Evolutionary conservation across 768 basidiomycete genomes (phyloP).

Genomic region (Auriscalpium orientale): DNA sequence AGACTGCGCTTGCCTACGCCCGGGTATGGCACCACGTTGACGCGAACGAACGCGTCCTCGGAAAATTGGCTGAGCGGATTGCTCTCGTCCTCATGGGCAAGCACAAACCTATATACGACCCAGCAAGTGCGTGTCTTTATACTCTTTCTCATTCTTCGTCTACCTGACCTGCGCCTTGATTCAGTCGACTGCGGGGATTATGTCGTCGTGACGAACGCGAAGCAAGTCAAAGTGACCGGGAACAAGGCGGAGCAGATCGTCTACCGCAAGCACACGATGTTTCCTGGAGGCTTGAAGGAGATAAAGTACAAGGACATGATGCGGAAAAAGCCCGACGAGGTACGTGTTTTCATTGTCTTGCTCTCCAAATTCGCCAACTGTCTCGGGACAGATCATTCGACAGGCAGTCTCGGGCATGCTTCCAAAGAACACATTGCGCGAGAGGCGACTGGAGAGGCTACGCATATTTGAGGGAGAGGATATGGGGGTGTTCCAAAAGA

Average conservation of each 20-base stretch:
- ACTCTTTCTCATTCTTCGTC: not conserved
- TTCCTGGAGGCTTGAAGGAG: slow-evolving; percentile 89
- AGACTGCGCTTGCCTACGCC: slow-evolving; percentile 96
- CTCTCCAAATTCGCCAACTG: not conserved
- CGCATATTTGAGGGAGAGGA: slow-evolving; percentile 80
- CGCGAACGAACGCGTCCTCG: slow-evolving; percentile 83
- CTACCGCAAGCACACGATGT: slow-evolving; percentile 89
- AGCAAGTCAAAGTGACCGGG: slow-evolving; percentile 79
- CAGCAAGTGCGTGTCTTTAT: slow-evolving; percentile 51
- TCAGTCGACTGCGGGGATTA: slow-evolving; percentile 97
- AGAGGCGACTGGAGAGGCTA: slow-evolving; percentile 78
- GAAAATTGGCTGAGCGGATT: slow-evolving; percentile 90
- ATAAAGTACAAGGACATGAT: slow-evolving; percentile 81
- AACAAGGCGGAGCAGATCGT: slow-evolving; percentile 81
- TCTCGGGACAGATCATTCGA: slow-evolving; percentile 68
- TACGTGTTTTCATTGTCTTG: slow-evolving; percentile 29
- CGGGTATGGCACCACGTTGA: slow-evolving; percentile 95
- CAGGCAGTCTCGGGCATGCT: slow-evolving; percentile 97
- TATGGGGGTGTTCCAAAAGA: slow-evolving; percentile 69
- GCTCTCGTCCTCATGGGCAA: slow-evolving; percentile 98
- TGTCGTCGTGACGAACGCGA: slow-evolving; percentile 88
- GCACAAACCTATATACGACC: slow-evolving; percentile 96
- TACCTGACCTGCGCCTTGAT: not conserved
- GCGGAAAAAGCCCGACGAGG: slow-evolving; percentile 82
- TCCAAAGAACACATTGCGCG: slow-evolving; percentile 94